phyloP scores from a whole-genome alignment of 2,329 filamentous ascomycete species.

The Tolypocladium sp. region DNA sequence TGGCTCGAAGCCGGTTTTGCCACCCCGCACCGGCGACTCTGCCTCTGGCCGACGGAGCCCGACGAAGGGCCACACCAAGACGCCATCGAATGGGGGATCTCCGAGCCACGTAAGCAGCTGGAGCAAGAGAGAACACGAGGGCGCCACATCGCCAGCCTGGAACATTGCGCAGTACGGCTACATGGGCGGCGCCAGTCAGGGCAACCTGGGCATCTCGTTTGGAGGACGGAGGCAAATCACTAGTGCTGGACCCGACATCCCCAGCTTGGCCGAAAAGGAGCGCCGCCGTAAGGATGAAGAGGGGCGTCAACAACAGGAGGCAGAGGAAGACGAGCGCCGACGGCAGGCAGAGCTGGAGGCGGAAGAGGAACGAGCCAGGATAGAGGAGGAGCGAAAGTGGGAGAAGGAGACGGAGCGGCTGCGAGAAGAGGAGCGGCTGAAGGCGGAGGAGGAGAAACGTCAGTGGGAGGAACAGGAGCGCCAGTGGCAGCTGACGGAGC shows the following conservation, averaged over 20 bases:
- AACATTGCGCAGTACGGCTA: slow-evolving; percentile 98
- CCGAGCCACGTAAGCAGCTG: slow-evolving; percentile 66
- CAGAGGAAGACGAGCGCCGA: slow-evolving; percentile 41
- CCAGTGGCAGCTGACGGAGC: slow-evolving; percentile 70
- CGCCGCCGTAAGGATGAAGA: slow-evolving; percentile 52
- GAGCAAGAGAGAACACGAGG: slow-evolving; percentile 79
- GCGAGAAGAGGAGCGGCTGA: slow-evolving; percentile 50
- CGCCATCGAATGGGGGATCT: slow-evolving; percentile 34
- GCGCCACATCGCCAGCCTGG: slow-evolving; percentile 80
- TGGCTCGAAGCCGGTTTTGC: slow-evolving; percentile 25
- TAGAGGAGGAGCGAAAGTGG: slow-evolving; percentile 59
- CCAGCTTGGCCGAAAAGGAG: slow-evolving; percentile 78
- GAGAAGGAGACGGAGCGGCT: slow-evolving; percentile 53
- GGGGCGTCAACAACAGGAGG: slow-evolving; percentile 46
- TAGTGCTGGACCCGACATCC: slow-evolving; percentile 67
- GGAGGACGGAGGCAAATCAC: slow-evolving; percentile 91
- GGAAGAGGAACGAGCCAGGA: slow-evolving; percentile 52
- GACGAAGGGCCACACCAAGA: slow-evolving; percentile 46
- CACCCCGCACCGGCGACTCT: slow-evolving; percentile 45
- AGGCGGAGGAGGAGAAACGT: slow-evolving; percentile 58
- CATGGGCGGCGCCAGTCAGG: slow-evolving; percentile 94
- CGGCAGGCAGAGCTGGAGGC: slow-evolving; percentile 37
- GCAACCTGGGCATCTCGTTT: slow-evolving; percentile 88
- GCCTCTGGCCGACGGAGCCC: slow-evolving; percentile 51
- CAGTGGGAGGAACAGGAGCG: slow-evolving; percentile 70